Evolutionary conservation across 176 grass and related monocot genomes (phyloP).

Genomic region (Cenchrus americanus): DNA sequence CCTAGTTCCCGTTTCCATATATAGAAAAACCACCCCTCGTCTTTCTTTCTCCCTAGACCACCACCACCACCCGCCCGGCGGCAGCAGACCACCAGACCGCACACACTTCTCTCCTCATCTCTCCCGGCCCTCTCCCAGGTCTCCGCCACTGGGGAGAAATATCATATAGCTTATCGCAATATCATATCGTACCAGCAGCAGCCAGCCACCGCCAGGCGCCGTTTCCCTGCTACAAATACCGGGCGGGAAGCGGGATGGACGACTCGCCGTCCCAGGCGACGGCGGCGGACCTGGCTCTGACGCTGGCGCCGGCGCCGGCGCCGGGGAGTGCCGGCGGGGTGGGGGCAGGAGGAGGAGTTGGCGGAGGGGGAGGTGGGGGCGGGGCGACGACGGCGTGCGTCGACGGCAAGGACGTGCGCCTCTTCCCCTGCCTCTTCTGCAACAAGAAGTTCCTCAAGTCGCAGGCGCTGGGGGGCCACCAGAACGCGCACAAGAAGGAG

Average conservation of each 20-base stretch:
- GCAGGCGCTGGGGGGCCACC: conserved; percentile 88
- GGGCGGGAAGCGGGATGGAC: conserved; percentile 29
- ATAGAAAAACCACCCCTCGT: conserved; percentile 44
- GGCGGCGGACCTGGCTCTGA: conserved; percentile 60
- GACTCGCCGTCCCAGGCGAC: conserved; percentile 16
- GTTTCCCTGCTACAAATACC: not conserved
- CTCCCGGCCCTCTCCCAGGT: not conserved
- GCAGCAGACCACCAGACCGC: not conserved
- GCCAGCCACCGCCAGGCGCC: not conserved
- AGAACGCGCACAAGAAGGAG: conserved; percentile 98
- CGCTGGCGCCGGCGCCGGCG: conserved; percentile 60
- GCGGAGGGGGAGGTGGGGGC: not conserved
- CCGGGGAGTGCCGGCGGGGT: not conserved
- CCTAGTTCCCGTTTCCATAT: conserved; percentile 46
- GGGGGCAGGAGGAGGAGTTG: not conserved
- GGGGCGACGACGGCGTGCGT: conserved; percentile 9
- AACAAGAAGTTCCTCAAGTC: conserved; percentile 98
- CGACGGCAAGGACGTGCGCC: conserved; percentile 76
- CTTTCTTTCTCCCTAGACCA: conserved; percentile 20
- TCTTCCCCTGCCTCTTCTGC: conserved; percentile 95
- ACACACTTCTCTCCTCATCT: not conserved
- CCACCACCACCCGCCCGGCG: not conserved
- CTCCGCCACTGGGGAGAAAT: not conserved
- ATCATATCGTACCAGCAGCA: not conserved
- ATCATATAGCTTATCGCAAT: conserved; percentile 8